phyloP scores from a whole-genome alignment of 805 yeast genomes.

The Monosporozyma siamensis region DNA sequence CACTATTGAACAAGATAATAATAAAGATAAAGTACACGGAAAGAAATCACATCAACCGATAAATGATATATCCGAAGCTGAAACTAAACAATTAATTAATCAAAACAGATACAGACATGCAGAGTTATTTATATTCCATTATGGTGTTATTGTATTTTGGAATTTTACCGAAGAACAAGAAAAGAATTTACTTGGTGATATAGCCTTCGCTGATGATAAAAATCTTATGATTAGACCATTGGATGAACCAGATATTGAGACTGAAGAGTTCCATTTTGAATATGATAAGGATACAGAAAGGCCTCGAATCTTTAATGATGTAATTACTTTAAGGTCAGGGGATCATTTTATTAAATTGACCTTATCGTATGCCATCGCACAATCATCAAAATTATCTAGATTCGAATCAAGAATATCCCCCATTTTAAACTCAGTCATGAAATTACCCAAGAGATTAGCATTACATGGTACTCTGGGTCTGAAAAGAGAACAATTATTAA shows the following conservation, averaged over 20 bases:
- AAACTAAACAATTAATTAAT: neutral
- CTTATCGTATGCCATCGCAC: conserved; percentile 94
- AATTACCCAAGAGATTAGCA: conserved; percentile 82
- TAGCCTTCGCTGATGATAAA: conserved; percentile 46
- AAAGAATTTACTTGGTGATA: conserved; percentile 84
- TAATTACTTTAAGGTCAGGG: conserved; percentile 82
- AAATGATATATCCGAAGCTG: neutral
- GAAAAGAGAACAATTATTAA: conserved; percentile 72
- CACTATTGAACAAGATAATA: too few relatives aligned
- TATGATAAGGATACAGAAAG: conserved; percentile 49
- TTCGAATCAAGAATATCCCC: conserved; percentile 89
- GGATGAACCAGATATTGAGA: conserved; percentile 83
- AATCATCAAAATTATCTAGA: conserved; percentile 81
- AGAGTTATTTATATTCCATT: conserved; percentile 79
- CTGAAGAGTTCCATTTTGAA: conserved; percentile 55
- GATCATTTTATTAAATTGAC: conserved; percentile 89
- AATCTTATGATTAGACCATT: conserved; percentile 60
- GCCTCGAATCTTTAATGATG: conserved; percentile 82
- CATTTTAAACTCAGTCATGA: conserved; percentile 74
- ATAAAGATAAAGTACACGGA: neutral
- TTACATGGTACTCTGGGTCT: conserved; percentile 81
- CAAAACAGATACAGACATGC: conserved; percentile 38
- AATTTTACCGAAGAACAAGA: conserved; percentile 89
- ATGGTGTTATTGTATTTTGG: conserved; percentile 98
- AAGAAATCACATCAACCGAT: neutral